Conservation (phyloP, 2,329 filamentous ascomycete species). For the Ophiostoma populinum region DNA sequence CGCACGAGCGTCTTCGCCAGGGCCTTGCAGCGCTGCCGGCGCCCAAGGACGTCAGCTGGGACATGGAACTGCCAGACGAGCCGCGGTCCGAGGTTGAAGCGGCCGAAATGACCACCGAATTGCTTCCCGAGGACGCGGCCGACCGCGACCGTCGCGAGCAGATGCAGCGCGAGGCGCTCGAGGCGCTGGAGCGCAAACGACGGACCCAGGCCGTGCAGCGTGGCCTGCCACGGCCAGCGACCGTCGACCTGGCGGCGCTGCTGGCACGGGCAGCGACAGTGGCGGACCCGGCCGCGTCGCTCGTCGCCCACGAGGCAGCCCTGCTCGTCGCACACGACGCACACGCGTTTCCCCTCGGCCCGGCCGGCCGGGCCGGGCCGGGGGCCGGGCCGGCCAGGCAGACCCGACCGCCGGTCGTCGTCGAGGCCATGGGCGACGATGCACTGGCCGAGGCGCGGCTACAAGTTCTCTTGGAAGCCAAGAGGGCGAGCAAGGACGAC, state of each 20-base stretch:
- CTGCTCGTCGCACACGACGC: constrained; percentile 72
- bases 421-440: constrained; percentile 53
- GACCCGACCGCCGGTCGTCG: constrained; percentile 36
- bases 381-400: no score
- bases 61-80: constrained; percentile 80
- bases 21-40: constrained; percentile 73
- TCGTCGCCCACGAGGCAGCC: constrained; percentile 64
- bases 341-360: constrained; percentile 47
- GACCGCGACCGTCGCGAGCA: constrained; percentile 66
- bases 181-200: constrained; percentile 55
- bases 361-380: no score
- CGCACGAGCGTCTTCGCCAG: constrained; percentile 50
- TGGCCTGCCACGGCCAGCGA: constrained; percentile 57
- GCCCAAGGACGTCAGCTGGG: constrained; percentile 87
- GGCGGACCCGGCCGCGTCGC: constrained; percentile 44
- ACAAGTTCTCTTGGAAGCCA: constrained; percentile 56
- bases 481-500: constrained; percentile 18
- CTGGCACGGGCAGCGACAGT: constrained; percentile 43
- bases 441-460: constrained; percentile 59
- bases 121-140: constrained; percentile 44
- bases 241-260: constrained; percentile 54
- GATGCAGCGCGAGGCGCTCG: constrained; percentile 52
- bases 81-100: constrained; percentile 48
- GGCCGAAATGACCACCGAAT: constrained; percentile 23
- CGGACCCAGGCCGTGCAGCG: constrained; percentile 86